phyloP scores from a whole-genome alignment of 352 stramenopile species.

The Phytophthora boehmeriae region DNA sequence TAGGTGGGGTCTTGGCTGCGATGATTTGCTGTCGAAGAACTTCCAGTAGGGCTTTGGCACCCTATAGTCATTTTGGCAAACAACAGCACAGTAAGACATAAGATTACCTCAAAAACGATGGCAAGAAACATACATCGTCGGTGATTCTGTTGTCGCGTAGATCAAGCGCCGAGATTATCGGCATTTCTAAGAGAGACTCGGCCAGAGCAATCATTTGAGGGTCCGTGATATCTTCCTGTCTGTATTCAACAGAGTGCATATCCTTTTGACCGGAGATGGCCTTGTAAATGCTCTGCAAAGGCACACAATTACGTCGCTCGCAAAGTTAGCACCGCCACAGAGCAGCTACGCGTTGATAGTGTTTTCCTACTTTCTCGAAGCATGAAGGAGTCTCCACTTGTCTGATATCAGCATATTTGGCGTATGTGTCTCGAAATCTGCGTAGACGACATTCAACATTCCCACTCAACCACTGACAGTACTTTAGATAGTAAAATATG shows the following conservation, averaged over 20 bases:
- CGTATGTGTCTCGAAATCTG: slow-evolving; percentile 78
- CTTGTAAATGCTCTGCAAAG: slow-evolving; percentile 80
- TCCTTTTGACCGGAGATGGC: slow-evolving; percentile 86
- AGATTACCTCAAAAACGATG: background rate
- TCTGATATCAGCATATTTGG: slow-evolving; percentile 56
- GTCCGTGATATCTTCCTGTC: slow-evolving; percentile 81
- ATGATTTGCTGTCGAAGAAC: slow-evolving; percentile 84
- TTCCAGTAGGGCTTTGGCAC: slow-evolving; percentile 71
- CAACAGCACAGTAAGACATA: background rate
- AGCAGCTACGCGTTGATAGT: background rate
- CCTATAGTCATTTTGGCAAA: slow-evolving; percentile 37
- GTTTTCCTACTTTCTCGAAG: slow-evolving; percentile 69
- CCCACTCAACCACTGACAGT: background rate
- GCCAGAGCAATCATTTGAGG: slow-evolving; percentile 79
- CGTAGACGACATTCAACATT: background rate
- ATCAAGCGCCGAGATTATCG: slow-evolving; percentile 77
- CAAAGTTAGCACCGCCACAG: background rate
- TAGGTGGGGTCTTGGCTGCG: slow-evolving; percentile 59
- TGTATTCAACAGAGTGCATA: slow-evolving; percentile 73
- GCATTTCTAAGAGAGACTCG: slow-evolving; percentile 76
- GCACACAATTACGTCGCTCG: background rate
- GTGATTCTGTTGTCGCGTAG: slow-evolving; percentile 83
- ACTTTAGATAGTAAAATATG: background rate
- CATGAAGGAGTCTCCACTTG: slow-evolving; percentile 73
- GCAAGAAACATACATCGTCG: slow-evolving; percentile 55